Evolutionary conservation across 305 asterid genomes (phyloP).

Genomic region (Solanum hybrid): DNA sequence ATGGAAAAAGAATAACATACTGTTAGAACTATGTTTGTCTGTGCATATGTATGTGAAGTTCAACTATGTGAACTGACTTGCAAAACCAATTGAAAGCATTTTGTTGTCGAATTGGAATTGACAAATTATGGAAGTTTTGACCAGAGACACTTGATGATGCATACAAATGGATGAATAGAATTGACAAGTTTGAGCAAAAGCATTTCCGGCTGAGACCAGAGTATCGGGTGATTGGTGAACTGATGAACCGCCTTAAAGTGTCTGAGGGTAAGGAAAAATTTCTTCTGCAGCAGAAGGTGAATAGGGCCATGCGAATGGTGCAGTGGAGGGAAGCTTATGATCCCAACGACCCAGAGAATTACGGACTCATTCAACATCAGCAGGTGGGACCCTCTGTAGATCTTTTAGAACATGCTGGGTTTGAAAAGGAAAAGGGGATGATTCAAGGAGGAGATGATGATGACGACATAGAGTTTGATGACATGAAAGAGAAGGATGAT

Average conservation of each 20-base stretch:
- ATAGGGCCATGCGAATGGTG: conserved; percentile 73
- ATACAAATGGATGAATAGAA: conserved; percentile 55
- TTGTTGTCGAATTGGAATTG: conserved; percentile 8
- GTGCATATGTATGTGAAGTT: not conserved
- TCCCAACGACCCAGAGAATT: conserved; percentile 74
- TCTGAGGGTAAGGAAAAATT: conserved; percentile 86
- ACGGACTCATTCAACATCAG: conserved; percentile 54
- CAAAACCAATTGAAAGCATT: not conserved
- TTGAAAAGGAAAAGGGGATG: conserved; percentile 37
- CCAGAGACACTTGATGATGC: conserved; percentile 69
- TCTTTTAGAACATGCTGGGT: conserved; percentile 34
- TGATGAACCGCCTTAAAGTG: conserved; percentile 73
- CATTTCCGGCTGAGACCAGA: conserved; percentile 60
- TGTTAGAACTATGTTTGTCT: not conserved
- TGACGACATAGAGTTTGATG: conserved; percentile 53
- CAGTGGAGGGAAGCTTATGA: conserved; percentile 69
- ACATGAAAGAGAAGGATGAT: conserved; percentile 73
- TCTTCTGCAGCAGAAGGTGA: conserved; percentile 74
- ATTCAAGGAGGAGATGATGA: conserved; percentile 31
- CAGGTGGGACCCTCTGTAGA: conserved; percentile 41
- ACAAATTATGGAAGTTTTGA: conserved; percentile 15
- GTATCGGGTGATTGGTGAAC: conserved; percentile 80
- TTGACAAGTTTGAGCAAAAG: conserved; percentile 73
- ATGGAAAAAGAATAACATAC: not conserved
- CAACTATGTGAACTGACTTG: not conserved